Conservation (phyloP, 2,329 filamentous ascomycete genomes). For the Rhynchosporium graminicola region DNA sequence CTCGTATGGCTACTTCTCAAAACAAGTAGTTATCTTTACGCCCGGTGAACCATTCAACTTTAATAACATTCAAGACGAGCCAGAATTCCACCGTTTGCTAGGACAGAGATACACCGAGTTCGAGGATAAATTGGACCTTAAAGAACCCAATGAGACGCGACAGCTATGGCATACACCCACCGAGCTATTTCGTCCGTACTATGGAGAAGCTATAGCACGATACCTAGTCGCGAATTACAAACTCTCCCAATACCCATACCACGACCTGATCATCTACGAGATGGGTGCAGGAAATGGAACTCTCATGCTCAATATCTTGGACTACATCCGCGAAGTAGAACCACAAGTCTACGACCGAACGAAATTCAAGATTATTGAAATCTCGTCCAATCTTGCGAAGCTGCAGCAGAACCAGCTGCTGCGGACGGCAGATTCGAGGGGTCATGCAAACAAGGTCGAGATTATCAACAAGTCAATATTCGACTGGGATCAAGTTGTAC, state of each 20-base stretch:
- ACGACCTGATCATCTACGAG: slow-evolving; percentile 97
- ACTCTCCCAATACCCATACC: slow-evolving; percentile 88
- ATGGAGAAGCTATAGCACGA: slow-evolving; percentile 94
- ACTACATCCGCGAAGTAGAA: slow-evolving; percentile 88
- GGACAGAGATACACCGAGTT: slow-evolving; percentile 84
- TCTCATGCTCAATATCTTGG: slow-evolving; percentile 95
- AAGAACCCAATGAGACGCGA: slow-evolving; percentile 66
- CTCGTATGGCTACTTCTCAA: slow-evolving; percentile 93
- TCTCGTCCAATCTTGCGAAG: slow-evolving; percentile 76
- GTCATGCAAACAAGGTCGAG: slow-evolving; percentile 83
- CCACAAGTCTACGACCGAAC: slow-evolving; percentile 93
- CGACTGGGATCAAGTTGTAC: slow-evolving; percentile 86
- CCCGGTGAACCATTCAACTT: slow-evolving; percentile 93
- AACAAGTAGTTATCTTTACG: slow-evolving; percentile 93
- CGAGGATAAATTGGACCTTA: slow-evolving; percentile 80
- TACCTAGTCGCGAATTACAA: slow-evolving; percentile 97
- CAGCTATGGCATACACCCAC: slow-evolving; percentile 99
- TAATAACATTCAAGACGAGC: slow-evolving; percentile 75
- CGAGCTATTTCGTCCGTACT: slow-evolving; percentile 93
- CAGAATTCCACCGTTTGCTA: slow-evolving; percentile 77
- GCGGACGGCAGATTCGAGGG: slow-evolving; percentile 65
- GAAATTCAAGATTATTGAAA: slow-evolving; percentile 94
- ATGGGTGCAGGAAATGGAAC: slow-evolving; percentile 98
- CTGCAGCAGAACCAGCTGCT: slow-evolving; percentile 74
- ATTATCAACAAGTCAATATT: slow-evolving; percentile 96